These are phyloP conservation scores for Pseudocercospora crystallina DNA, from an alignment of 2,329 filamentous ascomycete genomes.

Conservation along the genomic window DNA sequence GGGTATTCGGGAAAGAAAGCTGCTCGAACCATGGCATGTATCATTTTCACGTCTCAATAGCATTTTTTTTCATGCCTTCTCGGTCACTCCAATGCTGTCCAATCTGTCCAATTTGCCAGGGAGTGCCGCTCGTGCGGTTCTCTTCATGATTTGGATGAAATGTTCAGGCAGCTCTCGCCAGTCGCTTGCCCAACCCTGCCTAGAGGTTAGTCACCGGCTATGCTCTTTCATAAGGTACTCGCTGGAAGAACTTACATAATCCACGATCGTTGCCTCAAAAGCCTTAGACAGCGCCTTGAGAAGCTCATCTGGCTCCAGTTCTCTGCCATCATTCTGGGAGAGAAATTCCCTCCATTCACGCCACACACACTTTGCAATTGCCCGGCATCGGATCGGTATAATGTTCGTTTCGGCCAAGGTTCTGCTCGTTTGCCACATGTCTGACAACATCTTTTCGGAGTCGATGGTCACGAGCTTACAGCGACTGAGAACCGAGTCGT, in stretches of 20 bases:
- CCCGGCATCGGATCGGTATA: conserved; percentile 13
- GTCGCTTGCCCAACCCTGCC: conserved; percentile 3
- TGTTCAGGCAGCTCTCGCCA: conserved; percentile 1
- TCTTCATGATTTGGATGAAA: conserved; percentile 8
- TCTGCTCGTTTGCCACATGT: conserved; percentile 10
- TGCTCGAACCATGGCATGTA: too few relatives aligned
- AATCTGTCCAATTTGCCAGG: too few relatives aligned
- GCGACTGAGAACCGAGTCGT: too few relatives aligned
- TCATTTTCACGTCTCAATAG: too few relatives aligned
- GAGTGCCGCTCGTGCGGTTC: conserved; percentile 1
- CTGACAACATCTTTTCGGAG: conserved; percentile 10
- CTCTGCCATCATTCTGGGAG: conserved; percentile 2
- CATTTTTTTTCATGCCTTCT: too few relatives aligned
- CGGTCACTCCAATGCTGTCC: too few relatives aligned
- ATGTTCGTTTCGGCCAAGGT: not conserved
- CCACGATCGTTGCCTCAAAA: conserved; percentile 8
- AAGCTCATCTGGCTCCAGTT: conserved; percentile 3
- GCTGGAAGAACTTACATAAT: conserved; percentile 1
- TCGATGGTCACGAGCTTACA: conserved; percentile 3
- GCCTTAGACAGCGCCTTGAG: conserved; percentile 5
- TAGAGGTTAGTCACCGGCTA: too few relatives aligned
- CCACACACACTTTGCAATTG: conserved; percentile 19
- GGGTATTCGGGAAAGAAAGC: too few relatives aligned
- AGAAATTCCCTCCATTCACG: conserved; percentile 18
- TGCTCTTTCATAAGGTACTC: too few relatives aligned